phyloP scores from a whole-genome alignment of 2,329 filamentous ascomycete species.

The Hypocreales sp. region DNA sequence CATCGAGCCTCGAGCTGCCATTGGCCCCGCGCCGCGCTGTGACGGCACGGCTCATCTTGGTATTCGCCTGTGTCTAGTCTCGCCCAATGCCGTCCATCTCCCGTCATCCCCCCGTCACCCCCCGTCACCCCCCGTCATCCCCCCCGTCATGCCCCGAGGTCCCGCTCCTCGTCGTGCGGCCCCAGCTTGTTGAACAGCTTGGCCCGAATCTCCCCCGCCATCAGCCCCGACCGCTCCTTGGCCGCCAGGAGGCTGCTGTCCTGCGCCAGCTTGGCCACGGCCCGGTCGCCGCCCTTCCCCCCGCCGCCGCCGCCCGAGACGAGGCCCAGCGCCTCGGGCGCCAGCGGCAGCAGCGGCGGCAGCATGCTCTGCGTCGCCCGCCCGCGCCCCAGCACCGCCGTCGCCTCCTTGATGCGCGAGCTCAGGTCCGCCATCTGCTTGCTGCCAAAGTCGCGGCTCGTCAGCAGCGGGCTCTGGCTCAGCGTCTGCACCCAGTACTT shows the following conservation, averaged over 20 bases:
- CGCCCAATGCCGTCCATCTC: too few relatives aligned
- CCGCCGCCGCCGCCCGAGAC: slow-evolving; percentile 8
- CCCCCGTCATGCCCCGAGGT: too few relatives aligned
- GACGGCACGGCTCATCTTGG: too few relatives aligned
- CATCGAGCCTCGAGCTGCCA: too few relatives aligned
- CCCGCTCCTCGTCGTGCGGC: too few relatives aligned
- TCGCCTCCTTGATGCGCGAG: slow-evolving; percentile 61
- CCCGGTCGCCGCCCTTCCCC: slow-evolving; percentile 20
- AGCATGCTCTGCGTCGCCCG: slow-evolving; percentile 11
- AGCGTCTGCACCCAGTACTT: slow-evolving; percentile 98
- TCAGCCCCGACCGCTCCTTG: slow-evolving; percentile 46
- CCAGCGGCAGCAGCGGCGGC: not conserved
- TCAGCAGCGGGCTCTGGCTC: slow-evolving; percentile 76
- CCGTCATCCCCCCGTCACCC: too few relatives aligned
- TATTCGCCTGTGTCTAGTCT: too few relatives aligned
- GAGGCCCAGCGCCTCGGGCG: not conserved
- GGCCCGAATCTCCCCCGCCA: slow-evolving; percentile 47
- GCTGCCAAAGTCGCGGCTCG: slow-evolving; percentile 83
- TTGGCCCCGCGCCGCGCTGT: too few relatives aligned
- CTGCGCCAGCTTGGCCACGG: slow-evolving; percentile 42
- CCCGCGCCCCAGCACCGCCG: slow-evolving; percentile 12
- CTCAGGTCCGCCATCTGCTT: slow-evolving; percentile 85
- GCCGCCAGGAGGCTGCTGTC: slow-evolving; percentile 46
- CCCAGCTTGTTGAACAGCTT: slow-evolving; percentile 40
- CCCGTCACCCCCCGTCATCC: too few relatives aligned